Conservation (phyloP, 164 flowering plant genomes). For the Piper longum region DNA sequence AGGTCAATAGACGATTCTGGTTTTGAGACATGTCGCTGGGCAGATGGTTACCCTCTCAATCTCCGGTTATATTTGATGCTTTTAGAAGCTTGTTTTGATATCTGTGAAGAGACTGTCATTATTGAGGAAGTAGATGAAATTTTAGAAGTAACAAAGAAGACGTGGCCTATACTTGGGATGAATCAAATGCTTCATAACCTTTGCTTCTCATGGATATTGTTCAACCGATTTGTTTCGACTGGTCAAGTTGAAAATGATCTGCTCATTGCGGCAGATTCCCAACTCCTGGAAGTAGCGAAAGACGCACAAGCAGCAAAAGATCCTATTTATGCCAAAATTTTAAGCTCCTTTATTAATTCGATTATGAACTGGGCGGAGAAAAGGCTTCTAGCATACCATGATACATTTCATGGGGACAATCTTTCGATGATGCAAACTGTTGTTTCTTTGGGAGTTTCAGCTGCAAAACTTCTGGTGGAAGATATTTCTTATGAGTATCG, state of each 20-base stretch:
- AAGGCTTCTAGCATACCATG: conserved; percentile 68
- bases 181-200: conserved; percentile 72
- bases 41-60: conserved; percentile 78
- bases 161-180: conserved; percentile 71
- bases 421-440: conserved; percentile 41
- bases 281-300: conserved; percentile 52
- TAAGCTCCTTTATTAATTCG: conserved; percentile 38
- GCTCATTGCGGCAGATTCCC: conserved; percentile 49
- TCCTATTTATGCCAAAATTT: conserved; percentile 32
- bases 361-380: conserved; percentile 73
- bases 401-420: conserved; percentile 35
- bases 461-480: conserved; percentile 57
- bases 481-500: conserved; percentile 51
- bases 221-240: conserved; percentile 48
- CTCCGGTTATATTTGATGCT: conserved; percentile 59
- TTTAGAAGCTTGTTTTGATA: conserved; percentile 75
- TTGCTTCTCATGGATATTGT: conserved; percentile 75
- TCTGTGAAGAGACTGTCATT: conserved; percentile 45
- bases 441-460: conserved; percentile 40
- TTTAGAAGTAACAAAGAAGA: conserved; percentile 72
- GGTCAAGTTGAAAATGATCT: conserved; percentile 67
- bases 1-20: conserved; percentile 48
- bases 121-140: conserved; percentile 84
- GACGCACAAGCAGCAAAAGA: conserved; percentile 50
- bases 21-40: conserved; percentile 74